Base-by-base conservation (phyloP, 768 basidiomycete genomes). In the Hirschioporus abietinus region DNA sequence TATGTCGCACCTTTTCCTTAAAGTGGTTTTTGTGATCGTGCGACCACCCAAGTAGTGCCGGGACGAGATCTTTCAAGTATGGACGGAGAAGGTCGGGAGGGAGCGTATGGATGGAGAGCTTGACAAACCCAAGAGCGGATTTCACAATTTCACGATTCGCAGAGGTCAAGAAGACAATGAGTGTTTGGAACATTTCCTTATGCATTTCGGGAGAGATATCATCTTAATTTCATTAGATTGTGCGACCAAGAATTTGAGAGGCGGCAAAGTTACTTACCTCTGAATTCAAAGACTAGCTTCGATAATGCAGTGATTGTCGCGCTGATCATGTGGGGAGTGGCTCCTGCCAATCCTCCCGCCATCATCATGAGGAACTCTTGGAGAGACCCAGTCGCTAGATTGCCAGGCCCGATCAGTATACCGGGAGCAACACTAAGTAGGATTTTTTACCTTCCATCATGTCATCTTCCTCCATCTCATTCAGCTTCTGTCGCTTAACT, bases 1-100 rank as follows among this genome's bases (percentile, higher is more conserved):
- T 95, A 76, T 99, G 96, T 59, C 94, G 88, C 25, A 97, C 95
- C 80, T 98, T 98, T 63, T 85, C 82, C 77, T 99, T 99, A 87
- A 99, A 99, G 74, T 98, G 97, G 72, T 99, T 99, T 76, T 96
- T 96, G 78, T 99, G 96, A 73, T 98, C 96, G 74, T 97, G 95
- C 6, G 94, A 93, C 95, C 97, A 96, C 60, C 82, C 83, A 35
- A 99, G 81, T 15, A 99, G 83, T 0, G 89, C 91, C 0, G 94
- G 92, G 0, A 99, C 92, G 25, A 99, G 82, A 25, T 81, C 81
- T 26, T 83, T 81, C 9, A 99, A 81, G 70, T 96, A 88, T 0
- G 91, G 91, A n/a, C 83, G 84, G 60, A 97, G 79, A 67, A 93
- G 76, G 3, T 89, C 84, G 0, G 80, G 70, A 0, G 95, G 84